Conservation (phyloP, 495 filamentous ascomycete species). For the Penicillium cosmopolitanum region DNA sequence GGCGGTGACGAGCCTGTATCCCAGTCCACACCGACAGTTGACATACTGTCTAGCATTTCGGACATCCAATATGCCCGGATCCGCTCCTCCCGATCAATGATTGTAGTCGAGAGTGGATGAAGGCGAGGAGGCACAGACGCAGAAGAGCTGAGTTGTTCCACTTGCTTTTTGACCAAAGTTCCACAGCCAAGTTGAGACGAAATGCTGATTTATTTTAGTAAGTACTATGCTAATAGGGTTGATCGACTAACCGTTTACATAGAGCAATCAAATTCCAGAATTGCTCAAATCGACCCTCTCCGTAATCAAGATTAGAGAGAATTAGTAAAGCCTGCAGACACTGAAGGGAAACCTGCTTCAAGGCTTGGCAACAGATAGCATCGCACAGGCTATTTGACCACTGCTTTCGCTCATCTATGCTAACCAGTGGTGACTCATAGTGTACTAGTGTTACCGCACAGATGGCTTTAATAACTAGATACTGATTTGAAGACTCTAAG, state of each 20-base stretch:
- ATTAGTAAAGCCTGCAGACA: constrained; percentile 36
- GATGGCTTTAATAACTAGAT: neutral
- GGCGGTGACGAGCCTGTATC: constrained; percentile 22
- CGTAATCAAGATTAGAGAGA: constrained; percentile 32
- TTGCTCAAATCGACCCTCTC: constrained; percentile 27
- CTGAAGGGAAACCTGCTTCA: constrained; percentile 21
- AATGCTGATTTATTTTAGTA: neutral
- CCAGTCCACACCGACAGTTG: constrained; percentile 34
- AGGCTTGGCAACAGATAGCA: constrained; percentile 24
- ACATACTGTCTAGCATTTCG: constrained; percentile 36
- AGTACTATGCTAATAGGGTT: neutral
- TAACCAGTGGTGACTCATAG: neutral
- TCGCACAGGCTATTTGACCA: constrained; percentile 14
- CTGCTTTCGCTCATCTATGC: neutral
- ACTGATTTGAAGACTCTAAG: neutral
- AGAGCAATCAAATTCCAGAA: constrained; percentile 36
- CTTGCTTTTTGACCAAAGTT: neutral
- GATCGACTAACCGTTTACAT: constrained; percentile 6
- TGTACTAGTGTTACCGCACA: neutral
- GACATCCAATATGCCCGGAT: constrained; percentile 42
- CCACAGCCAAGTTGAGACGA: neutral
- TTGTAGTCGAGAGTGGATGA: constrained; percentile 15
- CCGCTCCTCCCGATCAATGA: constrained; percentile 34
- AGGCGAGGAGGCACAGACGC: neutral
- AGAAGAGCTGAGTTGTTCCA: neutral